These are phyloP conservation scores for Gossypium armourianum DNA, from an alignment of 441 rosid genomes.

Conservation along the genomic window DNA sequence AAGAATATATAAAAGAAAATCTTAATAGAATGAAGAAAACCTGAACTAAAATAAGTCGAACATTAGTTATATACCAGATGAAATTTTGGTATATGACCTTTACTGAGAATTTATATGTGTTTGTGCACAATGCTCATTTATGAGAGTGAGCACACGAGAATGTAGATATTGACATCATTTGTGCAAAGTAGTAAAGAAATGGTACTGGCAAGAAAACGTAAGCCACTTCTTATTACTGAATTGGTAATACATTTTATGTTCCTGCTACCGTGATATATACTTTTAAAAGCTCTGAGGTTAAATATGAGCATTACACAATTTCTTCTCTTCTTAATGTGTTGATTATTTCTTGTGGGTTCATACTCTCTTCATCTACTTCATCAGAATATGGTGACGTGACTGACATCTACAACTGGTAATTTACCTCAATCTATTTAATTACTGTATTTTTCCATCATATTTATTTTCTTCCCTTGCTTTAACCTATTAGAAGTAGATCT, in stretches of 20 bases:
- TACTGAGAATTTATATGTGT: neutral
- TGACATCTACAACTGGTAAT: slow-evolving; percentile 87
- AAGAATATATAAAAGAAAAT: neutral
- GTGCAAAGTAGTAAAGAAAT: neutral
- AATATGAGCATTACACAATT: neutral
- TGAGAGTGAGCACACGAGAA: neutral
- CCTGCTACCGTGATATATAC: neutral
- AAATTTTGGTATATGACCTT: neutral
- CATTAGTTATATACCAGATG: neutral
- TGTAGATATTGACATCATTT: neutral
- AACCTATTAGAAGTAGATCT: neutral
- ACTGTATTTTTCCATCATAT: slow-evolving; percentile 9
- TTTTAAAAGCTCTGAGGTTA: neutral
- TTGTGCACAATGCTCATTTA: neutral
- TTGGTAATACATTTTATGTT: neutral
- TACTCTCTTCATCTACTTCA: slow-evolving; percentile 27
- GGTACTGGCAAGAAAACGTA: neutral
- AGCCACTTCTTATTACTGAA: neutral
- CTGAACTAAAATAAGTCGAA: neutral
- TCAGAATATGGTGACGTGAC: slow-evolving; percentile 95
- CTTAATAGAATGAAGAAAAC: neutral
- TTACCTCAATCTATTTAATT: neutral
- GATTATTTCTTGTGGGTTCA: slow-evolving; percentile 2
- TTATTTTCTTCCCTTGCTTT: neutral
- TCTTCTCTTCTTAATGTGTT: slow-evolving; percentile 9